Conservation (phyloP, 441 rosid species). For the Metrosideros polymorpha region DNA sequence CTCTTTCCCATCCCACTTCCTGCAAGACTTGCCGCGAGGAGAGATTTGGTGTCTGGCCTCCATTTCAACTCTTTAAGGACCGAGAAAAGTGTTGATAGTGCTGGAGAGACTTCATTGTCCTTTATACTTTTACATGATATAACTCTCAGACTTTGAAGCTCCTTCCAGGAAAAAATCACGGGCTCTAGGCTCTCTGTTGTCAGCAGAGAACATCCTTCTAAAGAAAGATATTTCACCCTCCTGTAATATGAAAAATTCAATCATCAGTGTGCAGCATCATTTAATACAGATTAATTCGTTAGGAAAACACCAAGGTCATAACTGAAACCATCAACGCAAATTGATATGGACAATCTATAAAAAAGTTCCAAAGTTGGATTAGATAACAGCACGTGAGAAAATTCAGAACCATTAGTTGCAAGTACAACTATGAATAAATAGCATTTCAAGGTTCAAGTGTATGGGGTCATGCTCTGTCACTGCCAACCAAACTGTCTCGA, state of each 20-base stretch:
- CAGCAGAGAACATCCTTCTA: constrained; percentile 58
- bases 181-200: constrained; percentile 57
- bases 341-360: background rate
- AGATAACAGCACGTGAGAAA: background rate
- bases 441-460: background rate
- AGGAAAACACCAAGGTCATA: background rate
- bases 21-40: constrained; percentile 36
- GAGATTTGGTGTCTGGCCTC: constrained; percentile 63
- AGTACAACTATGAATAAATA: background rate
- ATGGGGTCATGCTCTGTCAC: background rate
- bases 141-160: constrained; percentile 46
- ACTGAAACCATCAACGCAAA: background rate
- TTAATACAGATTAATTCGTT: background rate
- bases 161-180: constrained; percentile 49
- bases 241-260: constrained; percentile 16
- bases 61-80: constrained; percentile 53
- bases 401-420: background rate
- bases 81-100: constrained; percentile 51
- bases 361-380: background rate
- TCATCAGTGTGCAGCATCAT: background rate
- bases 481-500: background rate
- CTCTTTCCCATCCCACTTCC: constrained; percentile 52
- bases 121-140: constrained; percentile 52
- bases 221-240: constrained; percentile 38
- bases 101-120: constrained; percentile 45